Conservation (phyloP, 75 land plant species). For the Sequoia sempervirens region DNA sequence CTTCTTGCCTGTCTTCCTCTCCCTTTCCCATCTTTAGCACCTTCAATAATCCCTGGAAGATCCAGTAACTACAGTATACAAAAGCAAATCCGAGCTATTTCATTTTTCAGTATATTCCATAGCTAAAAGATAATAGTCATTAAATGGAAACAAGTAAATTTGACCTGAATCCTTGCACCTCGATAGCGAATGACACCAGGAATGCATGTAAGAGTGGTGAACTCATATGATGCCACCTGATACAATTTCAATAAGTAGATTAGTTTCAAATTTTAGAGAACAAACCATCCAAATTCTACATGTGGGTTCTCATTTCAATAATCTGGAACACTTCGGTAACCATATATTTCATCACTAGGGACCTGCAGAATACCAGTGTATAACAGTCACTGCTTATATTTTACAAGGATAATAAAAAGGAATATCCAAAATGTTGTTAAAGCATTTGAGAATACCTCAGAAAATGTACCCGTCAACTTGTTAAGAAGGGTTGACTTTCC, state of each 20-base stretch:
- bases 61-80: too few relatives aligned
- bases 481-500: too few relatives aligned
- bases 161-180: conserved; percentile 97
- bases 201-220: conserved; percentile 98
- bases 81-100: too few relatives aligned
- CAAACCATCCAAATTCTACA: background rate
- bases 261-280: background rate
- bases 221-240: conserved; percentile 99
- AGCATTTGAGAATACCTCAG: too few relatives aligned
- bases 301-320: background rate
- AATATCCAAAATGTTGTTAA: too few relatives aligned
- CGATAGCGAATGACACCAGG: conserved; percentile 91
- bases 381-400: background rate
- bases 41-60: too few relatives aligned
- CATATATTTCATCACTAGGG: conserved; percentile 2
- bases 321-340: background rate
- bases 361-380: background rate
- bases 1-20: too few relatives aligned
- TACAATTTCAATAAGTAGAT: background rate
- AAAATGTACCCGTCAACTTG: too few relatives aligned
- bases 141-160: background rate
- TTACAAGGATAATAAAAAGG: background rate
- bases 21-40: too few relatives aligned
- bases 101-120: background rate
- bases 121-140: too few relatives aligned